Evolutionary conservation across 1,284 basidiomycete species (phyloP).

Genomic region (Pholiota adiposa): DNA sequence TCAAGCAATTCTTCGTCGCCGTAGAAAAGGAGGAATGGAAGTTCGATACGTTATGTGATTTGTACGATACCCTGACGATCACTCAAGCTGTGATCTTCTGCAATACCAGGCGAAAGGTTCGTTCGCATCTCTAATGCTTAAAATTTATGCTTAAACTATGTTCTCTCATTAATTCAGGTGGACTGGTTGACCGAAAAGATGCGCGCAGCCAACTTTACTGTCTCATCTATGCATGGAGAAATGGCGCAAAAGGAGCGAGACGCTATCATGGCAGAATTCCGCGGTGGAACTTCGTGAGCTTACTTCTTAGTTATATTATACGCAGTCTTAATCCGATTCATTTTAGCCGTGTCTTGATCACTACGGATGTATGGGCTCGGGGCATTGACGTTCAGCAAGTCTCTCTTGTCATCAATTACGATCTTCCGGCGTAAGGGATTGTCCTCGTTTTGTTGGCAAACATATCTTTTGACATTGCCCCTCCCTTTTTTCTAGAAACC

Average conservation of each 20-base stretch:
- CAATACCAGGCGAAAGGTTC: constrained; percentile 95
- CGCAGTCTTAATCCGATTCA: constrained; percentile 10
- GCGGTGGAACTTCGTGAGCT: constrained; percentile 87
- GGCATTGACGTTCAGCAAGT: constrained; percentile 99
- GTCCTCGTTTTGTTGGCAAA: constrained; percentile 7
- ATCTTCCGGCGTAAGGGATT: constrained; percentile 81
- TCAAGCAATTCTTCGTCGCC: constrained; percentile 99
- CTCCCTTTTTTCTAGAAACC: constrained; percentile 68
- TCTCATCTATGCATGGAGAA: constrained; percentile 97
- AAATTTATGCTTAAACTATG: constrained; percentile 9
- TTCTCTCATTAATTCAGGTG: constrained; percentile 55
- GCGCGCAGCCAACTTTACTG: constrained; percentile 95
- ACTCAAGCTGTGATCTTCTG: constrained; percentile 99
- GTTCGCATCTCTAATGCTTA: constrained; percentile 19
- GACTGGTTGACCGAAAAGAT: constrained; percentile 99
- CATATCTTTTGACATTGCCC: constrained; percentile 20
- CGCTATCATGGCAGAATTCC: constrained; percentile 99
- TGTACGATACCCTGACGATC: constrained; percentile 98
- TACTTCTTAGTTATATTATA: neutral
- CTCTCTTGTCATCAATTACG: constrained; percentile 97
- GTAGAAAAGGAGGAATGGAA: constrained; percentile 99
- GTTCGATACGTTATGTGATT: constrained; percentile 97
- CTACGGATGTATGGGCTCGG: constrained; percentile 98
- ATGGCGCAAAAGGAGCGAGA: constrained; percentile 99
- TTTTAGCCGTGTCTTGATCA: constrained; percentile 87